Conservation (phyloP, 1,284 basidiomycete genomes). For the Leccinum solheimii region DNA sequence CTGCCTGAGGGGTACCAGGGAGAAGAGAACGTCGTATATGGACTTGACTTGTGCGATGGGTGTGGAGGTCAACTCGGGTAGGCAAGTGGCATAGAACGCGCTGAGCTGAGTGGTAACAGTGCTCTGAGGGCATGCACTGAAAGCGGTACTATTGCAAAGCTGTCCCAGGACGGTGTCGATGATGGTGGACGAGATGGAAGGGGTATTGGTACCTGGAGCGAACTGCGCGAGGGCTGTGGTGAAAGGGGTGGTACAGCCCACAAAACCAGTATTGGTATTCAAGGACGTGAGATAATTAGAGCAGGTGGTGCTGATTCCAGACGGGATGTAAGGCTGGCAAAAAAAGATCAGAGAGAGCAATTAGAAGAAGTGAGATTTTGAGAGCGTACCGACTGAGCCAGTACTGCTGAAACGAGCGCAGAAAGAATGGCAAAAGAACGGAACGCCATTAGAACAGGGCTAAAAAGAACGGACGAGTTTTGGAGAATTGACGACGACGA, state of each 20-base stretch:
- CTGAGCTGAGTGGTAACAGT: conserved; percentile 62
- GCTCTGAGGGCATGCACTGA: conserved; percentile 55
- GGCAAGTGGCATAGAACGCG: conserved; percentile 70
- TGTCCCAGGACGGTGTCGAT: conserved; percentile 55
- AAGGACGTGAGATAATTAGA: conserved; percentile 59
- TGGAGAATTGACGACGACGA: not conserved
- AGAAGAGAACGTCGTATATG: conserved; percentile 80
- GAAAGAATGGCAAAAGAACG: conserved; percentile 30
- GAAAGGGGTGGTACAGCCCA: conserved; percentile 66
- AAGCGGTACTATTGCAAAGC: conserved; percentile 54
- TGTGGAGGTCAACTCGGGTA: conserved; percentile 59
- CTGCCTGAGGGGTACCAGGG: conserved; percentile 59
- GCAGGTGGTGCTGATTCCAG: conserved; percentile 62
- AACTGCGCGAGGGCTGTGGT: conserved; percentile 62
- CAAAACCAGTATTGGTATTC: conserved; percentile 59
- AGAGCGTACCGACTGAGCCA: conserved; percentile 26
- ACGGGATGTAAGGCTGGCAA: conserved; percentile 56
- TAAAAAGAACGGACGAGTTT: conserved; percentile 25
- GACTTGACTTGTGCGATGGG: conserved; percentile 51
- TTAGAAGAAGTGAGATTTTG: rapidly evolving
- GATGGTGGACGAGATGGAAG: conserved; percentile 42
- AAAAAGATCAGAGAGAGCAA: conserved; percentile 2
- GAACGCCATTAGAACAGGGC: conserved; percentile 22
- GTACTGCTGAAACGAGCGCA: conserved; percentile 14
- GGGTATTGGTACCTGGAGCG: conserved; percentile 47